Conservation (phyloP, 768 basidiomycete genomes). For the Kwoniella sp. region DNA sequence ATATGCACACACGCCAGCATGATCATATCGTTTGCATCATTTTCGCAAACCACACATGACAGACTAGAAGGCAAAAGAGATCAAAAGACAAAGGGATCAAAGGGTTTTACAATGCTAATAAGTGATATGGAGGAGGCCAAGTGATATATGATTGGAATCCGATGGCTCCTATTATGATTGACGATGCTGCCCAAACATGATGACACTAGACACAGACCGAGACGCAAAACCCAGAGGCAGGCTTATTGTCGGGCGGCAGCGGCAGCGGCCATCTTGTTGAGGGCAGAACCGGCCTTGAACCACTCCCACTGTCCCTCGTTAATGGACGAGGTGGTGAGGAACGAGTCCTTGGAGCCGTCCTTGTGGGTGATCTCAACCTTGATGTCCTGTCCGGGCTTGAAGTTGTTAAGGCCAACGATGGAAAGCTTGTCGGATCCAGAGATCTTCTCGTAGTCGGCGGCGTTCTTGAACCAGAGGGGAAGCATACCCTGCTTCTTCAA, state of each 20-base stretch:
- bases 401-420: constrained; percentile 80
- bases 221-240: too few relatives aligned
- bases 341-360: constrained; percentile 71
- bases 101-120: too few relatives aligned
- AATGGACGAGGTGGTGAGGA: constrained; percentile 84
- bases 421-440: constrained; percentile 80
- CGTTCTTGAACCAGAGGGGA: constrained; percentile 84
- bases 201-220: too few relatives aligned
- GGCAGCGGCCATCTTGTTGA: constrained; percentile 49
- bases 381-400: constrained; percentile 88
- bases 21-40: too few relatives aligned
- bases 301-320: constrained; percentile 96
- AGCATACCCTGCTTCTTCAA: constrained; percentile 95
- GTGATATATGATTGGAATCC: too few relatives aligned
- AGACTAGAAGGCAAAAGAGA: too few relatives aligned
- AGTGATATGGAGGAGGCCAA: too few relatives aligned
- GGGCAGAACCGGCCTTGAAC: constrained; percentile 89
- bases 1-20: too few relatives aligned
- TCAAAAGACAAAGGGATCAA: too few relatives aligned
- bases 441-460: constrained; percentile 91
- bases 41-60: too few relatives aligned
- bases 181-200: too few relatives aligned
- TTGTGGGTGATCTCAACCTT: constrained; percentile 74
- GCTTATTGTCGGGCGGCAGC: constrained; percentile 33
- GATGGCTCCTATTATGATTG: too few relatives aligned